These are phyloP conservation scores for Hypoxylon fuscum DNA, from an alignment of 495 filamentous ascomycete genomes.

Conservation along the genomic window DNA sequence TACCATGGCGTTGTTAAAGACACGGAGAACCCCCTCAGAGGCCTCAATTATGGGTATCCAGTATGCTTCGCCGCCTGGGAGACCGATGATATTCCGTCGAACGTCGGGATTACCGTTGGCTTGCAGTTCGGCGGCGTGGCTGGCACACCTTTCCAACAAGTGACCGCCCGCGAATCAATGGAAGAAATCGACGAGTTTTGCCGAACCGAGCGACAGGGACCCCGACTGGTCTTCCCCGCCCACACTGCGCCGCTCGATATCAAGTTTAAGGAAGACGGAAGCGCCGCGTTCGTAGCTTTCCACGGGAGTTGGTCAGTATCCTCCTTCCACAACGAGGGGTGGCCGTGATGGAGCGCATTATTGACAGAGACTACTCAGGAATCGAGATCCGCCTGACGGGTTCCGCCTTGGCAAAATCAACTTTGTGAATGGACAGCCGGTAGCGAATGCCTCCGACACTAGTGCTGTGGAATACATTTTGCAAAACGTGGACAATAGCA, in stretches of 20 bases:
- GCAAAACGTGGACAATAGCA: conserved; percentile 51
- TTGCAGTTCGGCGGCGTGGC: conserved; percentile 55
- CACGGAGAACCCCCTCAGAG: conserved; percentile 52
- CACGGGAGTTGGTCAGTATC: conserved; percentile 63
- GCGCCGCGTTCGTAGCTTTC: conserved; percentile 60
- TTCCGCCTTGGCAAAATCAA: conserved; percentile 58
- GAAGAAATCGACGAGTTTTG: conserved; percentile 53
- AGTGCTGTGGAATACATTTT: conserved; percentile 56
- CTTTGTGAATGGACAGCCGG: conserved; percentile 57
- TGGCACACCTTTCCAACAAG: conserved; percentile 44
- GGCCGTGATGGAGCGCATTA: not conserved
- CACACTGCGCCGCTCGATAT: conserved; percentile 67
- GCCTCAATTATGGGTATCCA: conserved; percentile 69
- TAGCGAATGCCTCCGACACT: conserved; percentile 49
- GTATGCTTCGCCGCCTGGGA: conserved; percentile 69
- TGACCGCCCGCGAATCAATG: conserved; percentile 12
- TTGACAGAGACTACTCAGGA: conserved; percentile 40
- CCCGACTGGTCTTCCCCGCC: conserved; percentile 60
- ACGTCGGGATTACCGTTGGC: conserved; percentile 55
- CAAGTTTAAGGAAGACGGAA: conserved; percentile 54
- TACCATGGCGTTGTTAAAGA: conserved; percentile 67
- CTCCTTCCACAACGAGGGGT: not conserved
- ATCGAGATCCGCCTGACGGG: conserved; percentile 53
- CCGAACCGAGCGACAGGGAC: conserved; percentile 48
- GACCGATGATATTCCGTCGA: conserved; percentile 59